Base-by-base conservation (phyloP, 2,329 filamentous ascomycete genomes). In the Diaporthe ilicicola region DNA sequence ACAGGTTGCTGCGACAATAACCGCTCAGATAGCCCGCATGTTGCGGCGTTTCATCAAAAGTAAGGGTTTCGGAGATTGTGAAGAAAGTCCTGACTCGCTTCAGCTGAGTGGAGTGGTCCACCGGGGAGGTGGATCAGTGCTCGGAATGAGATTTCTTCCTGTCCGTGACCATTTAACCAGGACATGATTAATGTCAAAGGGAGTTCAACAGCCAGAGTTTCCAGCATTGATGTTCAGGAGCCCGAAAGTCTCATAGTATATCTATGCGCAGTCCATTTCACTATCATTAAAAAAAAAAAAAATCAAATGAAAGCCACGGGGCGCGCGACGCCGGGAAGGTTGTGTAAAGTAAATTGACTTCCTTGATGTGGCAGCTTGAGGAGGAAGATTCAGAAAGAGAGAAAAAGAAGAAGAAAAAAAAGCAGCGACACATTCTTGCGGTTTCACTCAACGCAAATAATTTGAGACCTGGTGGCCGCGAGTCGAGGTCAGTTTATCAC, bases 31-130 rank as follows among this genome's bases (percentile, higher is more conserved):
- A 42, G 27, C 19, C 54, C 34, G 39, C 54, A 42, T 27, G 22
- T 42, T 10, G 37, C 22, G 37, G 15, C 22, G 34, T 59, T 42
- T 42, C 54, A 56, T 39, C n/a, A 42, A 19, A 59, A n/a, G 39
- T 34, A 59, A 59, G 54, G 32, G 54, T 59, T 42, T 42, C 34
- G 54, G 54, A 59, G 37, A 59, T 19, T 42, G 22, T 42, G 54
- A 42, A 42, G 17, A 6, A 22, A 24, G 34, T 59, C 27, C 54
- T 59, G 54, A 42, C 34, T 59, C 54, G 54, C 54, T 59, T 27
- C 54, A 59, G 54, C 22, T 8, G 54, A 19, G 27, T 42, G 54
- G 27, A 6, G 10, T n/a, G 19, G 54, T 27, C 7, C 7, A n/a
- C 22, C 9, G 8, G 54, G 17, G 15, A 27, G 22, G 54, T 37